phyloP scores from a whole-genome alignment of 2,329 filamentous ascomycete genomes.

The Aspergillus nomiae region DNA sequence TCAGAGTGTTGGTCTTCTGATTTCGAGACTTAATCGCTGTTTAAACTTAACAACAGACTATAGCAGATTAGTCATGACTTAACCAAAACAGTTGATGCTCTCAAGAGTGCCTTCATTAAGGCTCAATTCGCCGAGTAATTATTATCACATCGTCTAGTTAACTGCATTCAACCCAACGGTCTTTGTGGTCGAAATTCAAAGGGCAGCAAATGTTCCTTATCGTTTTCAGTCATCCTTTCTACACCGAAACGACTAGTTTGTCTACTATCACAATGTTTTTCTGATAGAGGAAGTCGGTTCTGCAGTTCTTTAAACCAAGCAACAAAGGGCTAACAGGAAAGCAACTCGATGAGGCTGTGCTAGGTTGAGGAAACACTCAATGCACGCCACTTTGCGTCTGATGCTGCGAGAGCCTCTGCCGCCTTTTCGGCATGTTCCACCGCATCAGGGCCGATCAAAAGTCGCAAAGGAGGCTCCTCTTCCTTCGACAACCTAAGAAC shows the following conservation, averaged over 20 bases:
- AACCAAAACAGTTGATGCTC: neutral
- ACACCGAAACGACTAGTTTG: neutral
- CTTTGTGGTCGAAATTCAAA: neutral
- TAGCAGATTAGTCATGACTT: neutral
- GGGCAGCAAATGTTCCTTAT: neutral
- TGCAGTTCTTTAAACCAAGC: no score
- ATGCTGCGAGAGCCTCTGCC: neutral
- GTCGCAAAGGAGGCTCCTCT: neutral
- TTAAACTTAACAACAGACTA: neutral
- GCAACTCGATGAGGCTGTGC: no score
- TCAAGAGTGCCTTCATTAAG: neutral
- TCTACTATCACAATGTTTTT: neutral
- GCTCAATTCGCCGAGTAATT: neutral
- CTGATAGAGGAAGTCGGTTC: no score
- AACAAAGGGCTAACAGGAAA: no score
- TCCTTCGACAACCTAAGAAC: neutral
- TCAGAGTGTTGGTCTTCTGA: conserved; percentile 26
- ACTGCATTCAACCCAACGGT: neutral
- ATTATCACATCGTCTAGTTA: neutral
- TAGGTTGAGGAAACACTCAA: neutral
- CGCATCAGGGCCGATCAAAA: neutral
- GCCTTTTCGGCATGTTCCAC: neutral
- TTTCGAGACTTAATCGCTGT: conserved; percentile 11
- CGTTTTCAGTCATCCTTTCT: neutral
- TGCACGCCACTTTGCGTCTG: neutral